A percentile compares a stretch with the other conserved stretches of the same genome.
Conservation (phyloP, 2,329 filamentous ascomycete species). For the Ophiocordyceps australis region DNA sequence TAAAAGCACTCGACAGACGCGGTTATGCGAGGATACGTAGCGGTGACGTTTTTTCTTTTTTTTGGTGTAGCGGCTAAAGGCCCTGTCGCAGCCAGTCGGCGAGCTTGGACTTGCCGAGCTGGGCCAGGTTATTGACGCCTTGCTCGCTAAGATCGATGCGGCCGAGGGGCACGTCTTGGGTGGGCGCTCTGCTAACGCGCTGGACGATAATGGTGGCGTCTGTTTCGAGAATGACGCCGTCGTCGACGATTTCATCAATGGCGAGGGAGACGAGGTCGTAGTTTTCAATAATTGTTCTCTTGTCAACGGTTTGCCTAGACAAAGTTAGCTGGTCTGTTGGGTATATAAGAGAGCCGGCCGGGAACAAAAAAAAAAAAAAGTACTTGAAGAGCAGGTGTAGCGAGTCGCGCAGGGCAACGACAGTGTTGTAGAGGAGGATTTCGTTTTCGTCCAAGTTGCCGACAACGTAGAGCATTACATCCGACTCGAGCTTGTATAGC, state of each 20-base stretch:
- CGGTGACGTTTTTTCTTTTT: no score
- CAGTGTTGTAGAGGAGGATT: slow-evolving; percentile 85
- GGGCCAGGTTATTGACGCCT: slow-evolving; percentile 82
- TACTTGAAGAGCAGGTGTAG: slow-evolving; percentile 87
- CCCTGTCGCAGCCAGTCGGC: slow-evolving; percentile 82
- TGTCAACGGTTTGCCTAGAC: slow-evolving; percentile 78
- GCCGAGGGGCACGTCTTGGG: slow-evolving; percentile 80
- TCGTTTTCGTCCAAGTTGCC: slow-evolving; percentile 90
- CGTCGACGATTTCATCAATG: slow-evolving; percentile 88
- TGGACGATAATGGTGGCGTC: slow-evolving; percentile 89
- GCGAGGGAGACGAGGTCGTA: slow-evolving; percentile 90
- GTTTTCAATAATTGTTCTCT: slow-evolving; percentile 95
- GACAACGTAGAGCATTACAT: slow-evolving; percentile 91
- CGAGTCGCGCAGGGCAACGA: slow-evolving; percentile 78
- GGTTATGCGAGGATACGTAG: no score
- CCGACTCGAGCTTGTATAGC: slow-evolving; percentile 94
- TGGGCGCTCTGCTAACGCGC: slow-evolving; percentile 79
- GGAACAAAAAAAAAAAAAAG: neutral
- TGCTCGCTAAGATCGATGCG: slow-evolving; percentile 93
- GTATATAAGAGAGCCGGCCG: neutral
- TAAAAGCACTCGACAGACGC: no score
- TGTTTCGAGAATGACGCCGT: slow-evolving; percentile 92
- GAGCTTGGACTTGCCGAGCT: slow-evolving; percentile 82
- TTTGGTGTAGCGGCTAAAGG: slow-evolving; percentile 37
- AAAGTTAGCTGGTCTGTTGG: slow-evolving; percentile 2